Conservation (phyloP, 23 red algal species). For the Gracilaria vermiculophylla region DNA sequence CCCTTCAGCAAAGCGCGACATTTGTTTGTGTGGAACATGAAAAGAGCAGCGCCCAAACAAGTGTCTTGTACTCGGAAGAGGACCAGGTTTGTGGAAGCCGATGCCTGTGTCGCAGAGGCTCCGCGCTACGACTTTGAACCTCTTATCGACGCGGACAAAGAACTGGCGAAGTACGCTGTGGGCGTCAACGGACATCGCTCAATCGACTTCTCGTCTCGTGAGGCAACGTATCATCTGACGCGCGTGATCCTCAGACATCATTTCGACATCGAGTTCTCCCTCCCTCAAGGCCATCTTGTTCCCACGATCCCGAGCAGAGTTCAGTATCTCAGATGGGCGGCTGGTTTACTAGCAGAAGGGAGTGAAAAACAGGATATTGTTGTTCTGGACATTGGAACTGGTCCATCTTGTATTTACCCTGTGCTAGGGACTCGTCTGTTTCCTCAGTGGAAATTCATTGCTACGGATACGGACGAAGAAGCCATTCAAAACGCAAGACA, state of each 20-base stretch:
- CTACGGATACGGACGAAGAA: constrained; percentile 27
- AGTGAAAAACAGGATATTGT: not conserved
- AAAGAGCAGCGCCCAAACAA: not conserved
- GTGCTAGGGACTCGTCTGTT: constrained; percentile 38
- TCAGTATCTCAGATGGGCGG: constrained; percentile 61
- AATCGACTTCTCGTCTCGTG: constrained; percentile 9
- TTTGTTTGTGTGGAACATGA: too few relatives aligned
- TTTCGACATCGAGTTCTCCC: constrained; percentile 26
- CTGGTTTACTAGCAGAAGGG: not conserved
- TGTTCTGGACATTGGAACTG: constrained; percentile 56
- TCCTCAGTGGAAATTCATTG: constrained; percentile 36
- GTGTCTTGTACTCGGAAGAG: not conserved
- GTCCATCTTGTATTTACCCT: constrained; percentile 54
- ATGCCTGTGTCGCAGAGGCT: not conserved
- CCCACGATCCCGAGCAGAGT: constrained; percentile 53
- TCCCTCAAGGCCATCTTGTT: constrained; percentile 32
- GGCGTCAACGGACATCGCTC: not conserved
- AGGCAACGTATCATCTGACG: constrained; percentile 30
- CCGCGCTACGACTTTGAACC: constrained; percentile 17
- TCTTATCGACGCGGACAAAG: not conserved
- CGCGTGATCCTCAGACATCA: constrained; percentile 37
- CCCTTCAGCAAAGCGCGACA: too few relatives aligned
- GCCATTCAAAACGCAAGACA: constrained; percentile 20
- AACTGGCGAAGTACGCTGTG: not conserved
- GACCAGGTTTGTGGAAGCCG: not conserved